Percentiles rank a stretch among this genome's conserved stretches.
Conservation (phyloP, 2,329 filamentous ascomycete species). For the Ophiostoma quercus region DNA sequence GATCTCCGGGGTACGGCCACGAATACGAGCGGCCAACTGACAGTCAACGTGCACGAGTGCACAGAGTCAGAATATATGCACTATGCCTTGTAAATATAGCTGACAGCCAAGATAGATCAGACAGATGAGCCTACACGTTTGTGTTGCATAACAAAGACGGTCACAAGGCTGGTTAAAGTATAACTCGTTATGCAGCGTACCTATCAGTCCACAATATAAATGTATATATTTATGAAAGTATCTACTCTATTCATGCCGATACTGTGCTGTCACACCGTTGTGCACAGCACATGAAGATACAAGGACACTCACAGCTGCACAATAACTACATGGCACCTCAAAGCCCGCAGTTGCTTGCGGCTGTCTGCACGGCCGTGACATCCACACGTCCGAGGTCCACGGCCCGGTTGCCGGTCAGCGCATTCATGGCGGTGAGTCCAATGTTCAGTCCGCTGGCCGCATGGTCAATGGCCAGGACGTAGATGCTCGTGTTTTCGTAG, state of each 20-base stretch:
- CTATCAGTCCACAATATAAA: too few species aligned
- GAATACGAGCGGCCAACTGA: neutral
- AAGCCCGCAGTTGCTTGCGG: slow-evolving; percentile 40
- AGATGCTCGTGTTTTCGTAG: slow-evolving; percentile 51
- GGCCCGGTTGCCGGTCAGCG: slow-evolving; percentile 49
- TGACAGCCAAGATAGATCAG: too few species aligned
- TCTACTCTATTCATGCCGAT: neutral
- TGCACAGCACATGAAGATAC: too few species aligned
- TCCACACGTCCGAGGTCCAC: slow-evolving; percentile 48
- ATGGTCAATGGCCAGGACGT: slow-evolving; percentile 91
- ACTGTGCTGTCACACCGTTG: too few species aligned
- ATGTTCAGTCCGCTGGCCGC: slow-evolving; percentile 79
- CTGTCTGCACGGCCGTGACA: slow-evolving; percentile 44
- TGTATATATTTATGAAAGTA: neutral
- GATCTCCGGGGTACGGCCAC: neutral
- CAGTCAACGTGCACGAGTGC: neutral
- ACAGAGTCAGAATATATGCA: neutral
- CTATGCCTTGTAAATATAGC: neutral
- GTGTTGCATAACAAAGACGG: too few species aligned
- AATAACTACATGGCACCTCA: slow-evolving; percentile 15
- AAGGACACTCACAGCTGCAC: neutral
- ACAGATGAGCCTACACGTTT: too few species aligned
- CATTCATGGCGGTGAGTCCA: slow-evolving; percentile 51
- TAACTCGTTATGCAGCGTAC: neutral
- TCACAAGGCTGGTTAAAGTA: too few species aligned